Percentiles rank a stretch among this genome's conserved stretches.
These are phyloP conservation scores for Sugiyamaella chiloensis DNA, from an alignment of 805 yeast species.

Conservation along the genomic window DNA sequence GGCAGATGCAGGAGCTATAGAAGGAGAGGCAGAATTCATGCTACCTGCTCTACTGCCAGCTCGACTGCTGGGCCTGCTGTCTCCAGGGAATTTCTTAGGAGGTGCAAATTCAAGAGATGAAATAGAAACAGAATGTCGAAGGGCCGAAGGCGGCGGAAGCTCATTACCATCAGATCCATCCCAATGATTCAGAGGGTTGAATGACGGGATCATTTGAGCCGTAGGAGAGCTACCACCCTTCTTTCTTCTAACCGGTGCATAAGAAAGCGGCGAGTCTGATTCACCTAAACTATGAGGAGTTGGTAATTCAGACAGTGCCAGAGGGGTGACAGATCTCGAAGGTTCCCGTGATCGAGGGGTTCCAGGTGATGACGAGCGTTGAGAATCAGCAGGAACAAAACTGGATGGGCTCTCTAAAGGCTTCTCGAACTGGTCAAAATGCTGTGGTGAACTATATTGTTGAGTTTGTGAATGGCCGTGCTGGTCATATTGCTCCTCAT, in stretches of 20 bases:
- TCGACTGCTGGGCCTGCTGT: constrained; percentile 5
- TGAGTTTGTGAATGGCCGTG: background rate
- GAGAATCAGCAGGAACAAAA: background rate
- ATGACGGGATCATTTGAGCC: constrained; percentile 7
- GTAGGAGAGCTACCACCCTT: constrained; percentile 14
- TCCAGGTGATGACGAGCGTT: background rate
- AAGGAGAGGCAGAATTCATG: constrained; percentile 9
- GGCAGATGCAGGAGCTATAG: constrained; percentile 6
- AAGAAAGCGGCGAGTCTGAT: constrained; percentile 21
- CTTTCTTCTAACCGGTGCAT: constrained; percentile 23
- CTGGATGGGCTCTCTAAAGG: too few relatives aligned
- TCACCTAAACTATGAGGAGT: constrained; percentile 26
- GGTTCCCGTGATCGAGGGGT: constrained; percentile 7
- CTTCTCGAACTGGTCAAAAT: background rate
- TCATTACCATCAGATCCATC: constrained; percentile 10
- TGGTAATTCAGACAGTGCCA: constrained; percentile 23
- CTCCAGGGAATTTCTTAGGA: constrained; percentile 21
- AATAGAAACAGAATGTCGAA: constrained; percentile 23
- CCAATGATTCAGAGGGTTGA: constrained; percentile 11
- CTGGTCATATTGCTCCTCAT: constrained; percentile 4
- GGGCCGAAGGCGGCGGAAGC: constrained; percentile 26
- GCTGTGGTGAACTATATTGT: background rate
- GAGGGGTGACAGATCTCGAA: constrained; percentile 13
- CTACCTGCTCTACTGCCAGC: constrained; percentile 11
- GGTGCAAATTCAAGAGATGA: constrained; percentile 26